Evolutionary conservation across 192 early-diverging fungal species (phyloP).

Genomic region (Geosiphon pyriformis): DNA sequence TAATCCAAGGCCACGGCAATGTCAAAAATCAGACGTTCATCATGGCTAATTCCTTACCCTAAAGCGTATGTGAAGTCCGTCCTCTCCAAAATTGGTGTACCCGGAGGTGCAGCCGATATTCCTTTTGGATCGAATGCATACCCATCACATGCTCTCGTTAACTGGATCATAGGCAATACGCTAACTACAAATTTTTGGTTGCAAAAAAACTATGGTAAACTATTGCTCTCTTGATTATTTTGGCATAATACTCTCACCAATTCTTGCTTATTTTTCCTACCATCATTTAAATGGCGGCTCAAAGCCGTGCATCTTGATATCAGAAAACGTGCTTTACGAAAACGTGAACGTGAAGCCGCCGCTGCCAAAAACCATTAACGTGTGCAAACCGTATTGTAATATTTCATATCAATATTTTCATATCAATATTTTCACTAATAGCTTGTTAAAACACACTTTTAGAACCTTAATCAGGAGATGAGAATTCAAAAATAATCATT

Average conservation of each 20-base stretch:
- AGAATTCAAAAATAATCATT: no score
- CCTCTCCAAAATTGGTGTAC: constrained; percentile 63
- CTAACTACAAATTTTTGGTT: constrained; percentile 55
- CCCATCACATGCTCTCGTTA: constrained; percentile 60
- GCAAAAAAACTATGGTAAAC: constrained; percentile 44
- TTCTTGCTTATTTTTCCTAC: neutral
- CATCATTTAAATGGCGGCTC: neutral
- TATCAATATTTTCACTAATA: constrained; percentile 15
- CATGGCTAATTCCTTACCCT: constrained; percentile 73
- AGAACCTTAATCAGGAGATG: neutral
- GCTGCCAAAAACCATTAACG: no score
- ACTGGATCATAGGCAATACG: constrained; percentile 63
- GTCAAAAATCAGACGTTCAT: constrained; percentile 86
- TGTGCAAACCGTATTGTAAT: no score
- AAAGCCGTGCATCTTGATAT: constrained; percentile 56
- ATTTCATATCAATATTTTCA: constrained; percentile 28
- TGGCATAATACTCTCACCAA: neutral
- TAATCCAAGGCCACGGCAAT: constrained; percentile 59
- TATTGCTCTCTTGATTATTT: neutral
- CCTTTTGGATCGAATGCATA: constrained; percentile 64
- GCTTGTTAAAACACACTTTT: neutral
- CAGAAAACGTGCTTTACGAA: constrained; percentile 66
- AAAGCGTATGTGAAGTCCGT: constrained; percentile 71
- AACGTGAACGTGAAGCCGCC: constrained; percentile 59
- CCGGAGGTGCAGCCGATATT: constrained; percentile 55